Conservation (phyloP, 2,329 filamentous ascomycete genomes). For the Capronia americana region DNA sequence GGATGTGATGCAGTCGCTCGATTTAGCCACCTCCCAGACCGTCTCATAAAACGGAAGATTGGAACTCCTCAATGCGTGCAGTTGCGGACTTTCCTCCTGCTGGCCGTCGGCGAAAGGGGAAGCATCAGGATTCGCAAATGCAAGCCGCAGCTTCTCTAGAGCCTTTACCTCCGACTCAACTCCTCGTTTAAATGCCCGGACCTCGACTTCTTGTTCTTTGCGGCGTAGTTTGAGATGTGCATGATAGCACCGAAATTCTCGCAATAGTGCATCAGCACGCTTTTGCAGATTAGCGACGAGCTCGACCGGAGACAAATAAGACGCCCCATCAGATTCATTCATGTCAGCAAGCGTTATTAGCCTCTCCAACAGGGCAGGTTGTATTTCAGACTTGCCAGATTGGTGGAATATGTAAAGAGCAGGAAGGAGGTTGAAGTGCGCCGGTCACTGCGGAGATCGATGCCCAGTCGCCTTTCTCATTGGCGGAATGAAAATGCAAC, state of each 20-base stretch:
- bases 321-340: neutral
- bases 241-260: conserved; percentile 55
- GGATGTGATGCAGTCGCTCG: conserved; percentile 61
- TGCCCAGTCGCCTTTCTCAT: neutral
- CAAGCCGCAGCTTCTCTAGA: conserved; percentile 50
- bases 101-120: neutral
- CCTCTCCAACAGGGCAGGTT: neutral
- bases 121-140: conserved; percentile 17
- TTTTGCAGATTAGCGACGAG: conserved; percentile 21
- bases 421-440: neutral
- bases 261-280: conserved; percentile 45
- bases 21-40: conserved; percentile 68
- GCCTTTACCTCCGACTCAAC: conserved; percentile 57
- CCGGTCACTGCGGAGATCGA: conserved; percentile 9
- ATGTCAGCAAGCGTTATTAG: neutral
- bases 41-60: conserved; percentile 70
- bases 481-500: conserved; percentile 14
- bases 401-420: neutral
- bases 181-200: conserved; percentile 57
- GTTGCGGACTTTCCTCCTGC: conserved; percentile 41
- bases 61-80: conserved; percentile 67
- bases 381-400: no score
- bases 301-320: neutral
- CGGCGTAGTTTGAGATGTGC: conserved; percentile 49
- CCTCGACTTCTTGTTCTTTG: conserved; percentile 56